phyloP scores from a whole-genome alignment of 768 basidiomycete species.

The Leccinum uliginosum region DNA sequence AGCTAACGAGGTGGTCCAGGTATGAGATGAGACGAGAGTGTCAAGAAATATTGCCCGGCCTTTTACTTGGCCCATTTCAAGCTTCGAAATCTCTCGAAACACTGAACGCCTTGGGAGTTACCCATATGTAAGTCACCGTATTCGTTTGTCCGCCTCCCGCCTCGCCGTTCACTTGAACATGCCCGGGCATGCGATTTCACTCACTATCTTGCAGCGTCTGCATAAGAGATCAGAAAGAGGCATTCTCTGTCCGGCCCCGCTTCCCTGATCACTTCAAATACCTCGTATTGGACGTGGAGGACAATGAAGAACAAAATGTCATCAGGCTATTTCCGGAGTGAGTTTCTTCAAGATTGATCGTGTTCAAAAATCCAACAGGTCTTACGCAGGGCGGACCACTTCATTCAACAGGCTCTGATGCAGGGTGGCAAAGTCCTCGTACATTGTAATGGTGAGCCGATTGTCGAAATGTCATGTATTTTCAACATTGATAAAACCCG shows the following conservation, averaged over 20 bases:
- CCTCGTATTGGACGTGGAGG: conserved; percentile 79
- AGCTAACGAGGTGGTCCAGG: conserved; percentile 35
- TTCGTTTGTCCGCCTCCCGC: neutral
- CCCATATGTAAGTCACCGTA: conserved; percentile 63
- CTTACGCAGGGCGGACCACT: conserved; percentile 58
- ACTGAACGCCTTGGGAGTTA: conserved; percentile 61
- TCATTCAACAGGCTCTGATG: conserved; percentile 61
- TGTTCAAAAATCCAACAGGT: neutral
- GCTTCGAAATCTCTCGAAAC: conserved; percentile 79
- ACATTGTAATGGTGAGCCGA: conserved; percentile 75
- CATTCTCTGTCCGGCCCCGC: conserved; percentile 83
- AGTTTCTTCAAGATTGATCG: conserved; percentile 18
- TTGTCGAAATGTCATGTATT: neutral
- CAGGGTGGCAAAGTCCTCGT: conserved; percentile 75
- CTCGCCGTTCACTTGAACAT: neutral
- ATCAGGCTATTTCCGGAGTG: conserved; percentile 87
- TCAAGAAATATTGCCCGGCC: conserved; percentile 82
- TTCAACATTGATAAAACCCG: neutral
- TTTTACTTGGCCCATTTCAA: conserved; percentile 83
- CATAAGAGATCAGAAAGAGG: conserved; percentile 85
- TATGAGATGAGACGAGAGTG: conserved; percentile 97
- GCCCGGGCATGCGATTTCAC: neutral
- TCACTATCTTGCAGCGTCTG: conserved; percentile 54
- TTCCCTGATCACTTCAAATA: conserved; percentile 79
- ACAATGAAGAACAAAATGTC: conserved; percentile 92